Percentiles rank a stretch among this genome's conserved stretches.
phyloP scores from a whole-genome alignment of 306 rosid species.

The Dryas alaskensis region DNA sequence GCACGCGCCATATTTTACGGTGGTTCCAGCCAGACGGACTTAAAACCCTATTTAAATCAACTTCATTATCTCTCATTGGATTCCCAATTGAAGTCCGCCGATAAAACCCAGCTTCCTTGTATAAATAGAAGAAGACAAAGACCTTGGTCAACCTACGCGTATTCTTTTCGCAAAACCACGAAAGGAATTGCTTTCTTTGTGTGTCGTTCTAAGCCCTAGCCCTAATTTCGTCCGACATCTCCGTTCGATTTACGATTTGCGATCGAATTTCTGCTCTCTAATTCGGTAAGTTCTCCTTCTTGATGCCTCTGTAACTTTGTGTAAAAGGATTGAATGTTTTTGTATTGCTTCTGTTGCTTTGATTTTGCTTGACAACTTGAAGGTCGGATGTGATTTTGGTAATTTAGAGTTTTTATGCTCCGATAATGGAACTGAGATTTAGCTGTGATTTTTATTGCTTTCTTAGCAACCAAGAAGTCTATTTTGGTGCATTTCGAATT shows the following conservation, averaged over 20 bases:
- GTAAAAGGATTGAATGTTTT: too few species aligned
- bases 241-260: not conserved
- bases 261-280: not conserved
- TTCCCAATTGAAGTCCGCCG: slow-evolving; percentile 23
- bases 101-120: not conserved
- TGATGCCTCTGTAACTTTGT: not conserved
- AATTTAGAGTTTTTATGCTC: slow-evolving; percentile 1
- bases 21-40: too few species aligned
- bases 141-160: not conserved
- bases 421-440: not conserved
- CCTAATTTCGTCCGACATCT: not conserved
- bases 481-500: not conserved
- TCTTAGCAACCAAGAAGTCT: not conserved
- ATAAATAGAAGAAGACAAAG: not conserved
- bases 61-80: not conserved
- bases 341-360: not conserved
- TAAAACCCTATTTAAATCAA: too few species aligned
- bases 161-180: not conserved
- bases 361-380: not conserved
- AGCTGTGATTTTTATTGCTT: not conserved
- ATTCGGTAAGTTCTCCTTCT: not conserved
- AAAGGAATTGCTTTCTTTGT: not conserved
- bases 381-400: not conserved
- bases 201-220: not conserved
- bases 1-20: too few species aligned